Percentiles rank a stretch among this genome's conserved stretches.
Evolutionary conservation across 2,329 filamentous ascomycete species (phyloP).

Genomic region (Penicillium hordei): DNA sequence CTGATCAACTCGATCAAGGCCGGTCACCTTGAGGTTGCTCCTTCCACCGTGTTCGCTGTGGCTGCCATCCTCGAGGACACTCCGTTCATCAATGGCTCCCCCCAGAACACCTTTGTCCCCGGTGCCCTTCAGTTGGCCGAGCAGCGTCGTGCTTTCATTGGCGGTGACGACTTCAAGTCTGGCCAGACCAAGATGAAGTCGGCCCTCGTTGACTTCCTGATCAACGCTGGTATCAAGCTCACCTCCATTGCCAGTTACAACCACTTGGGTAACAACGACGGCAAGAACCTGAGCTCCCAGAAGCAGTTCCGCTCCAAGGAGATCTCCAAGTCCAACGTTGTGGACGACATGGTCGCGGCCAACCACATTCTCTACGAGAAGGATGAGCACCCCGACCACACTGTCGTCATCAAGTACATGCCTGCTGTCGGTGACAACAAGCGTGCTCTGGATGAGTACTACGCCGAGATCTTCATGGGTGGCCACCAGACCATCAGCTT

Average conservation of each 20-base stretch:
- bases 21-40: constrained; percentile 87
- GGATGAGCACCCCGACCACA: constrained; percentile 95
- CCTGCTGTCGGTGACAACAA: constrained; percentile 98
- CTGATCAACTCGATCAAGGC: constrained; percentile 81
- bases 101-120: constrained; percentile 98
- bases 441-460: constrained; percentile 98
- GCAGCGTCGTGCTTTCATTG: constrained; percentile 83
- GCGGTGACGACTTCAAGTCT: constrained; percentile 99
- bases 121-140: constrained; percentile 88
- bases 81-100: constrained; percentile 98
- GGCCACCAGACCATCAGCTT: constrained; percentile 97
- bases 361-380: constrained; percentile 87
- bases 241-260: constrained; percentile 99
- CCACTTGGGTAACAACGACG: constrained; percentile 98
- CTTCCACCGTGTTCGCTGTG: constrained; percentile 93
- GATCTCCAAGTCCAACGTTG: constrained; percentile 98
- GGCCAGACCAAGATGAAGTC: constrained; percentile 99
- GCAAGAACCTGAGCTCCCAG: constrained; percentile 96
- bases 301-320: constrained; percentile 99
- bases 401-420: constrained; percentile 99
- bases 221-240: constrained; percentile 97
- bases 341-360: constrained; percentile 98
- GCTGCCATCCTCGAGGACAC: constrained; percentile 85
- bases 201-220: constrained; percentile 94
- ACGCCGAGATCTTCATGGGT: constrained; percentile 97